These are phyloP conservation scores for Phytophthora ohioensis DNA, from an alignment of 352 stramenopile species.

Conservation along the genomic window DNA sequence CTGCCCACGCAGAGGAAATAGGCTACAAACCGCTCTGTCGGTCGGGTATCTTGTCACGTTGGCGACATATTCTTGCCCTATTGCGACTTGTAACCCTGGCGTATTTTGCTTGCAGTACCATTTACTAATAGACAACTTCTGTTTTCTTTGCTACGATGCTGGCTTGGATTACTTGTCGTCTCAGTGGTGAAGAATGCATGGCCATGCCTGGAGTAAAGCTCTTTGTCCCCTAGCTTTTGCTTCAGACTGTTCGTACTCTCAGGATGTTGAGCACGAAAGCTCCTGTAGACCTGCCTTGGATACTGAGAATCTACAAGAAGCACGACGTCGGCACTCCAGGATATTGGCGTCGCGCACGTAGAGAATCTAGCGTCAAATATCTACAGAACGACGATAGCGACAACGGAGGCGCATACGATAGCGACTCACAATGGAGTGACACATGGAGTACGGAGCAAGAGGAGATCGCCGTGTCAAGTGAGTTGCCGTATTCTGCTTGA, in stretches of 20 bases:
- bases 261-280: neutral
- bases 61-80: conserved; percentile 2
- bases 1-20: conserved; percentile 87
- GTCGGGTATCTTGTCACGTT: neutral
- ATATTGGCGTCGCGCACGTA: neutral
- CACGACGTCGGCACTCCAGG: conserved; percentile 22
- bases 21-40: neutral
- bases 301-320: conserved; percentile 43
- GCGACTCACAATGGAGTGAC: conserved; percentile 42
- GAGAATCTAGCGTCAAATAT: conserved; percentile 20
- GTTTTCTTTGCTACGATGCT: conserved; percentile 7
- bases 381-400: conserved; percentile 19
- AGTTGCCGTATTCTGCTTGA: conserved; percentile 64
- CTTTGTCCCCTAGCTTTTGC: neutral
- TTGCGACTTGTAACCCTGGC: neutral
- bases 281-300: neutral
- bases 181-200: conserved; percentile 1
- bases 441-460: conserved; percentile 65
- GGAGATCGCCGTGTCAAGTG: conserved; percentile 48
- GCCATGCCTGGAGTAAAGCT: neutral
- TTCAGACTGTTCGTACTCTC: neutral
- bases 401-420: neutral
- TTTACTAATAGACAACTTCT: conserved; percentile 39
- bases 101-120: conserved; percentile 29
- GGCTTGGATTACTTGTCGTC: neutral